Base-by-base conservation (phyloP, 2,329 filamentous ascomycete species). In the Pseudogymnoascus sp. region DNA sequence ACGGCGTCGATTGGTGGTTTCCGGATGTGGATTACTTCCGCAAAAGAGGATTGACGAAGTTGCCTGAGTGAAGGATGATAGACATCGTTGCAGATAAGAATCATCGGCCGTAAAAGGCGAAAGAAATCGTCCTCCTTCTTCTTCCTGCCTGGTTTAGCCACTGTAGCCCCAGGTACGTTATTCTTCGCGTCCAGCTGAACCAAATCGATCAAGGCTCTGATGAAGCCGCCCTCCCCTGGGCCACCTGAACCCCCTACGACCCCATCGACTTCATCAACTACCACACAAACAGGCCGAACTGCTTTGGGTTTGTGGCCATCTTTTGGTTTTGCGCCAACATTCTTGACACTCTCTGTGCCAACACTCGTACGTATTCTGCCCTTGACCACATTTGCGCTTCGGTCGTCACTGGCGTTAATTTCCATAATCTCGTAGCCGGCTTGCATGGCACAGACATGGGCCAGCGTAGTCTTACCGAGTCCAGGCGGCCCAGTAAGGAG, bases 181-280 rank as follows among this genome's bases (percentile, higher is more conserved):
- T 97, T 97, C 77, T 88, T 92, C 75, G 96, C 90, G 70, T 98
- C 95, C 10, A 91, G 79, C 56, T 89, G 79, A 53, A 98, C 88
- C 3, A 99, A 82, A 69, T 99, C 95, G 66, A 99, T 93, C 65
- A 99, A 78, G 1, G 95, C 95, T 73, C 92, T 96, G 75, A 99
- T 87, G 68, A 99, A 99, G 0, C 95, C 95, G 61, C 93, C 93
- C 73, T 99, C 95, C 38, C 92, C 90, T 28, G 88, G 86, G 24
- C 79, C 82, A 4, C 89, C 88, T 60, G 89, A 87, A 10, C 93
- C 92, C 22, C 89, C 82, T 2, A 96, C 91, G 0, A 96, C 95
- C 41, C 95, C 95, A 72, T 99, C 95, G 0, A 98, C 95, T 76
- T 99, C 95, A 71, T 99, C 95, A 0, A 99, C 91, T 2, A 99